A percentile compares a stretch with the other conserved stretches of the same genome.
These are phyloP conservation scores for Talaromyces sp. DNA, from an alignment of 2,329 filamentous ascomycete genomes.

Conservation along the genomic window DNA sequence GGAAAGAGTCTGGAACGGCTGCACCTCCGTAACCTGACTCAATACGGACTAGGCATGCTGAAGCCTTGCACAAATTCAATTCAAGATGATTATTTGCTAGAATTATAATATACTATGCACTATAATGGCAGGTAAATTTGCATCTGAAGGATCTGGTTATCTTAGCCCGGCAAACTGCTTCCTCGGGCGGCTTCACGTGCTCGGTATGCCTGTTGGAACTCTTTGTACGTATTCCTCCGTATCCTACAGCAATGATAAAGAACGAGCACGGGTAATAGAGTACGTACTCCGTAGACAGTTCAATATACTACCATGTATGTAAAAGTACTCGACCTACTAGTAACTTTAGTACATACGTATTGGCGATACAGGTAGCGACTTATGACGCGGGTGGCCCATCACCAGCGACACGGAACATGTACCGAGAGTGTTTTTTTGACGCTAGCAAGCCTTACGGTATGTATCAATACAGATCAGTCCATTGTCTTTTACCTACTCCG, in stretches of 20 bases:
- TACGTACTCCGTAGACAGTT: too few species aligned
- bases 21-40: not conserved
- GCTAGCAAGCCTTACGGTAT: not conserved
- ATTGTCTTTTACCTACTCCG: too few species aligned
- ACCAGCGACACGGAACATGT: conserved; percentile 3
- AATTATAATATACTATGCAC: too few species aligned
- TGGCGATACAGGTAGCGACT: not conserved
- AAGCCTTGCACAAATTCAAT: not conserved
- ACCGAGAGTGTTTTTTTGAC: not conserved
- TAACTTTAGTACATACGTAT: not conserved
- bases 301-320: too few species aligned
- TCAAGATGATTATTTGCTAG: not conserved
- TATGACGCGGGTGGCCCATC: conserved; percentile 12
- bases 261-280: not conserved
- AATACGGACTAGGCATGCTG: not conserved
- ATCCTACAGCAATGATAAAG: not conserved
- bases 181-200: not conserved
- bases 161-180: not conserved
- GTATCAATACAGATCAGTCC: not conserved
- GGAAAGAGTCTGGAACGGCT: conserved; percentile 13
- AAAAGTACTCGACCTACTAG: too few species aligned
- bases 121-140: not conserved
- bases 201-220: not conserved
- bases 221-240: not conserved
- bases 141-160: not conserved